Evolutionary conservation across 257 asterid species (phyloP).

Genomic region (Primulina huaijiensis): DNA sequence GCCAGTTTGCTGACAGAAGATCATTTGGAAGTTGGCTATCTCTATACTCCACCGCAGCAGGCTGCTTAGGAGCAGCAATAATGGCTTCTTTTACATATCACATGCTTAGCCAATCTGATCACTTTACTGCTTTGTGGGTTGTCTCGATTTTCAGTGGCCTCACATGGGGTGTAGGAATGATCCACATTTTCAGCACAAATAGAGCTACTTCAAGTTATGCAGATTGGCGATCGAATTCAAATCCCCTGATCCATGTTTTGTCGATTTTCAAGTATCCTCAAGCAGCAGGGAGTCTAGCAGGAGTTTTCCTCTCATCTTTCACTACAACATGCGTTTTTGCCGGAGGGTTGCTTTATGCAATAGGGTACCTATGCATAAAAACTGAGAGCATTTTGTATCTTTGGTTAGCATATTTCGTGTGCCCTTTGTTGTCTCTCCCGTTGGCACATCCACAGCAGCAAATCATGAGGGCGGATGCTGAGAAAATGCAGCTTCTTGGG

Average conservation of each 20-base stretch:
- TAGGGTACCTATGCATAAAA: conserved; percentile 56
- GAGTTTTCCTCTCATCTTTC: conserved; percentile 73
- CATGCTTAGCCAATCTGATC: conserved; percentile 63
- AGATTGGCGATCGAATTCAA: conserved; percentile 24
- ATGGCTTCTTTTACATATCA: conserved; percentile 66
- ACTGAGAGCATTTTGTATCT: conserved; percentile 41
- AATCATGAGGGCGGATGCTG: conserved; percentile 59
- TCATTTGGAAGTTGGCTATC: conserved; percentile 65
- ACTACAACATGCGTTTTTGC: conserved; percentile 70
- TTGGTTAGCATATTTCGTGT: conserved; percentile 66
- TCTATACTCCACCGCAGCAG: conserved; percentile 67
- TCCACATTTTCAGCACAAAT: conserved; percentile 46
- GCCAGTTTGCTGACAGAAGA: conserved; percentile 48
- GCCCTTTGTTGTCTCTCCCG: conserved; percentile 77
- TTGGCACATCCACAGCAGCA: conserved; percentile 61
- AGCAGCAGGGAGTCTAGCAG: conserved; percentile 77
- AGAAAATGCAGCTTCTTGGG: conserved; percentile 90
- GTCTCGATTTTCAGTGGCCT: conserved; percentile 88
- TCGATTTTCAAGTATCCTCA: conserved; percentile 73
- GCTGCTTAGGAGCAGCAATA: conserved; percentile 71
- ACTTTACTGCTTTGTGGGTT: conserved; percentile 74
- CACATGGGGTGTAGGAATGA: conserved; percentile 67
- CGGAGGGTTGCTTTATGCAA: conserved; percentile 57
- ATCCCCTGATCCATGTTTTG: conserved; percentile 40
- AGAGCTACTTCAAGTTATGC: conserved; percentile 33